Conservation (phyloP, 352 stramenopile genomes). For the Poterioochromonas sp. region DNA sequence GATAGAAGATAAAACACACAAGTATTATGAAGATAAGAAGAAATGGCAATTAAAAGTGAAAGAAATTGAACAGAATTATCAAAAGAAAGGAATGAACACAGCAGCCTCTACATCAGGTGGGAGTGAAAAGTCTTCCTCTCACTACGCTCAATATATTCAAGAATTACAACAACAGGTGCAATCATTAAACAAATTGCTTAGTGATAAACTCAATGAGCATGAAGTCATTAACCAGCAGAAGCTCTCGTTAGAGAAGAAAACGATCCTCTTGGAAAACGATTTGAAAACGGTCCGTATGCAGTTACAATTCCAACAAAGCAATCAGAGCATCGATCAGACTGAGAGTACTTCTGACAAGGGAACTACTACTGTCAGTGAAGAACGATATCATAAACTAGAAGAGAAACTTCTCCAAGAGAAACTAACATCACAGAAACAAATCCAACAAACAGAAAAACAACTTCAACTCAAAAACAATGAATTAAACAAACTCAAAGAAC, state of each 20-base stretch:
- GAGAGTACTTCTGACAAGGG: too few relatives aligned
- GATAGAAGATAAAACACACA: background rate
- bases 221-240: too few relatives aligned
- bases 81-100: background rate
- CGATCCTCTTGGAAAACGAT: background rate
- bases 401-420: background rate
- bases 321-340: too few relatives aligned
- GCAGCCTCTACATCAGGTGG: background rate
- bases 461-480: background rate
- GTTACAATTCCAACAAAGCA: too few relatives aligned
- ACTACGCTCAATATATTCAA: background rate
- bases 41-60: constrained; percentile 8
- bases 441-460: background rate
- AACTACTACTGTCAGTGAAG: too few relatives aligned
- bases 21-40: constrained; percentile 26
- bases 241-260: background rate
- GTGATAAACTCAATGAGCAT: too few relatives aligned
- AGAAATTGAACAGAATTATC: background rate
- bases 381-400: too few relatives aligned
- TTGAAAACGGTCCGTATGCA: too few relatives aligned
- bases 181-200: too few relatives aligned
- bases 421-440: background rate
- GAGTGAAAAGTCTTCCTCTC: background rate
- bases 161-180: too few relatives aligned
- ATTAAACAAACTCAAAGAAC: background rate